Evolutionary conservation across 2,329 filamentous ascomycete species (phyloP), one percentile per base, ranked within the genome.

Genomic region (Clonostachys byssicola): DNA sequence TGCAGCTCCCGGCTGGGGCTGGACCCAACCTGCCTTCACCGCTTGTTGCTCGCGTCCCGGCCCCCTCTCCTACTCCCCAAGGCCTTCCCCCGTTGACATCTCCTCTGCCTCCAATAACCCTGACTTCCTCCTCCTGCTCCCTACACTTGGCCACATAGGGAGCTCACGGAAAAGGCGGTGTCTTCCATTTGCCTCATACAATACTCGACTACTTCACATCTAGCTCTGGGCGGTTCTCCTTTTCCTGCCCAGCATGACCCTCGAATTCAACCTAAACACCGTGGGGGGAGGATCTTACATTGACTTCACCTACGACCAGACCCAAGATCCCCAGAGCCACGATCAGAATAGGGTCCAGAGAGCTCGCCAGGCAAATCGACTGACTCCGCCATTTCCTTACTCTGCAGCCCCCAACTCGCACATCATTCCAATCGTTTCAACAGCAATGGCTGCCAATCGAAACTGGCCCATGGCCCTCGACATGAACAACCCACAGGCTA

Each of bases 281-380:
- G 73, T 72, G 66, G 64, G 67, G 61, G 75, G 73, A 66, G 79
- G 84, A 65, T 77, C 73, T 62, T 74, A 85, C 61, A 62, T 85
- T 61, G 80, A 84, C 61, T 71, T 84, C 61, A 75, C 68, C 57
- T 84, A 76, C 68, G 77, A 84, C 63, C 74, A 74, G 59, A 73
- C 75, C 38, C 51, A 51, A 44, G 35, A 40, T 6, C 47, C 47
- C 14, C 46, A 49, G 30, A 43, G 40, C 58, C 55, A 39, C 12
- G 16, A 45, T 13, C 42, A 42, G 16, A 36, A 14, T 33, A 38
- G 18, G 33, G 23, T 36, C 34, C 13, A 39, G 13, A 17, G 41
- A 39, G 18, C 12, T 35, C 34, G 43, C 40, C 38, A 42, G 20
- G 42, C 41, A 38, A 44, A 34, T 12, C 49, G 39, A 35, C 44